Base-by-base conservation (phyloP, 495 filamentous ascomycete species). In the Xylaria scruposa region DNA sequence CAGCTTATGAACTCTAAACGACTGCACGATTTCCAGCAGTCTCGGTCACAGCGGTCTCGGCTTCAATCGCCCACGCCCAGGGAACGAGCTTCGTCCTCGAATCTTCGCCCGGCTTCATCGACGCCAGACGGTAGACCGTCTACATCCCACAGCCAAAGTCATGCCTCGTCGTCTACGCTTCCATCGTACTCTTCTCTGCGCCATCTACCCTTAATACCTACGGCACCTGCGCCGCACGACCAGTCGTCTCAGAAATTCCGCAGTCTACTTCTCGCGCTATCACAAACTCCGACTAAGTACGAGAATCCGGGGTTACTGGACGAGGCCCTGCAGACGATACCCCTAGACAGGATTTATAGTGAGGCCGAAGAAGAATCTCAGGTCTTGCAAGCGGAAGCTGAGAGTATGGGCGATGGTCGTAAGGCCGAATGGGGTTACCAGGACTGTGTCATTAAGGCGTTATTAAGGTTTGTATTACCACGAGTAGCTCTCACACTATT, bases 391-490 rank as follows among this genome's bases (percentile, higher is more conserved):
- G 96, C 94, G 0, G 88, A 95, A 78, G 95, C 96, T 12, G 92
- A 91, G 75, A 95, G 92, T 74, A 87, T 97, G 78, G 92, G 91
- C 3, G 88, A 91, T 61, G 89, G 89, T 29, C 86, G 87, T 69
- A 92, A 91, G 76, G 89, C 95, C 19, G 93, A 96, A 87, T 99
- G 97, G 97, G 95, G 94, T 17, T 97, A 98, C 77, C 97, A 98
- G 81, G 96, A 99, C 84, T 99, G 95, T 84, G 93, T 98, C 40
- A 91, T 99, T 74, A 90, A 92, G 75, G 93, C 96, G 71, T 85
- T 99, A 71, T 82, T 98, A 70, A 94, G 90, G 94, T 92, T 80
- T 58, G 84, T 78, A 49, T 38, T 70, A 10, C 63, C 70, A 65
- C 67, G 19, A 15, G n/a, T 42, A 19, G 56, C 42, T 31, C 26